phyloP scores from a whole-genome alignment of 2,329 filamentous ascomycete genomes.

The Phialophora verrucosa region DNA sequence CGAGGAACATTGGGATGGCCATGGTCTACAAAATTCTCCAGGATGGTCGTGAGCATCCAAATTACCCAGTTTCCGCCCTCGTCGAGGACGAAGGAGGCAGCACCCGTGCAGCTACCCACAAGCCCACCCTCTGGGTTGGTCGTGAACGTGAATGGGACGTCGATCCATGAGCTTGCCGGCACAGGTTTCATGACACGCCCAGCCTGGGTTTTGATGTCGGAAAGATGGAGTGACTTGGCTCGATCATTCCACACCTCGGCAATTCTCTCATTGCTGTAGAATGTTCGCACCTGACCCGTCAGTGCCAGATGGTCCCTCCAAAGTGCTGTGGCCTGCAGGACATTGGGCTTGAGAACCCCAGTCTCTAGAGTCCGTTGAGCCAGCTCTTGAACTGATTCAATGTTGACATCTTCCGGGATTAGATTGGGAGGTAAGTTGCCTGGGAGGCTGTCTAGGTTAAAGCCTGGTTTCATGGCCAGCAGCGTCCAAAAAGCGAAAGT shows the following conservation, averaged over 20 bases:
- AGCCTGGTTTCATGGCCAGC: conserved; percentile 13
- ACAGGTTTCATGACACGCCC: conserved; percentile 17
- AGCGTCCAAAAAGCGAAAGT: not conserved
- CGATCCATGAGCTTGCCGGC: conserved; percentile 23
- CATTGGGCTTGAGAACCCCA: not conserved
- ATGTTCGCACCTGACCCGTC: conserved; percentile 39
- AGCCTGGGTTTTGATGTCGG: conserved; percentile 23
- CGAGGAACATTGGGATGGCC: conserved; percentile 37
- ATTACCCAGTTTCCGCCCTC: conserved; percentile 39
- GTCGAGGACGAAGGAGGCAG: conserved; percentile 34
- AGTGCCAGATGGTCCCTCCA: conserved; percentile 40
- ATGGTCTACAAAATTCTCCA: conserved; percentile 38
- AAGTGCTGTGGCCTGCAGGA: conserved; percentile 27
- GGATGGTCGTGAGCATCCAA: conserved; percentile 40
- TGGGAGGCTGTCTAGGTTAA: conserved; percentile 33
- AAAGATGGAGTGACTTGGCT: conserved; percentile 16
- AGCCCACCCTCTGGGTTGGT: conserved; percentile 19
- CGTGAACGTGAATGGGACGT: conserved; percentile 22
- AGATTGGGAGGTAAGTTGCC: conserved; percentile 34
- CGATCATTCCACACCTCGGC: conserved; percentile 34
- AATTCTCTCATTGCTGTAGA: conserved; percentile 33
- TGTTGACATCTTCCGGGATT: conserved; percentile 33
- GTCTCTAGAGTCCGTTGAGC: conserved; percentile 4
- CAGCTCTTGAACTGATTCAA: conserved; percentile 11
- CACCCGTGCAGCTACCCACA: conserved; percentile 34